Percentiles rank a stretch among this genome's conserved stretches.
phyloP scores from a whole-genome alignment of 805 yeast species.

The Ogataea allantospora region DNA sequence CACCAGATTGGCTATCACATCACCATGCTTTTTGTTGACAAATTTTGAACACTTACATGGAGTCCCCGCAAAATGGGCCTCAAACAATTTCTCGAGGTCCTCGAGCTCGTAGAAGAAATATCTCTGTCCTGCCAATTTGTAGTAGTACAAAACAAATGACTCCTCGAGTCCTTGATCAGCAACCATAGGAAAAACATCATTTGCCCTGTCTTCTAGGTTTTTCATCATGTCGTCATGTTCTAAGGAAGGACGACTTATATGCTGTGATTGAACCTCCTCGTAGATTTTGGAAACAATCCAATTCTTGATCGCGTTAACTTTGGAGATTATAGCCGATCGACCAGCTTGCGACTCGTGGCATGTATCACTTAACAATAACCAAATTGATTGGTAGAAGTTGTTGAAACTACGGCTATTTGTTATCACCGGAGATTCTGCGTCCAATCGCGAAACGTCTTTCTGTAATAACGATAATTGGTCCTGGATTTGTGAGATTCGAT shows the following conservation, averaged over 20 bases:
- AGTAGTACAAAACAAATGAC: slow-evolving; percentile 12
- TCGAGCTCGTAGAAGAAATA: slow-evolving; percentile 16
- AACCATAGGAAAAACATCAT: not conserved
- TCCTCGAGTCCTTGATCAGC: slow-evolving; percentile 6
- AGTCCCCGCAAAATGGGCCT: slow-evolving; percentile 3
- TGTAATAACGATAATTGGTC: slow-evolving; percentile 2
- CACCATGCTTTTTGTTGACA: slow-evolving; percentile 6
- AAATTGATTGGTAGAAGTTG: slow-evolving; percentile 13
- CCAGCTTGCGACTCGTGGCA: slow-evolving; percentile 24
- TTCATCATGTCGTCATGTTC: slow-evolving; percentile 12
- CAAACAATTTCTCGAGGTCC: slow-evolving; percentile 11
- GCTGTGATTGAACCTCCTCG: slow-evolving; percentile 10
- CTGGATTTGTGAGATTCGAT: slow-evolving; percentile 2
- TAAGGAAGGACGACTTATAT: slow-evolving; percentile 9
- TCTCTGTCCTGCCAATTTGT: slow-evolving; percentile 14
- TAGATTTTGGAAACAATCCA: slow-evolving; percentile 18
- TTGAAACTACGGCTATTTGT: not conserved
- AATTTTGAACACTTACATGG: slow-evolving; percentile 1
- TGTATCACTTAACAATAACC: slow-evolving; percentile 14
- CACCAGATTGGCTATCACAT: slow-evolving; percentile 11
- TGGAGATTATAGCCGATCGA: slow-evolving; percentile 25
- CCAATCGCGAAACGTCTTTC: not conserved
- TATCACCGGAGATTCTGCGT: not conserved
- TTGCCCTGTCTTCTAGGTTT: slow-evolving; percentile 7
- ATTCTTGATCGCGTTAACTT: slow-evolving; percentile 26